Conservation (phyloP, 176 grass and related monocot species). For the Oryza rufipogon region DNA sequence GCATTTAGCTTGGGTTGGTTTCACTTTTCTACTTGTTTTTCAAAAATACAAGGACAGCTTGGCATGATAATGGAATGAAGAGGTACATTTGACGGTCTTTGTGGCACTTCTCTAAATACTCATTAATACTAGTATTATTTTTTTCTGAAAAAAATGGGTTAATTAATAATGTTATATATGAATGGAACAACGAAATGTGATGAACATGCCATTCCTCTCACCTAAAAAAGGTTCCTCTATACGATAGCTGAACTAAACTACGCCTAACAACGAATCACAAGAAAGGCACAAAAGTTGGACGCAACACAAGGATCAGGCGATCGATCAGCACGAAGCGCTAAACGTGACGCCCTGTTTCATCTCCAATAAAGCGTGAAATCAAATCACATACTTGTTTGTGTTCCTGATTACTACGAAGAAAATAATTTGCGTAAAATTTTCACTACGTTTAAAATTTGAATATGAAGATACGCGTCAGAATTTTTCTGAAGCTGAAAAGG, state of each 20-base stretch:
- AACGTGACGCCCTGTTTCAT: background rate
- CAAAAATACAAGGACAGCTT: background rate
- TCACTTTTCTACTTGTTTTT: background rate
- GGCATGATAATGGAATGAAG: background rate
- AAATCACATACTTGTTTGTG: background rate
- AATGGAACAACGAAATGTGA: background rate
- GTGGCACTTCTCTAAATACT: too few species aligned
- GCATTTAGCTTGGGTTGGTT: background rate
- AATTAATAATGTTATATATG: background rate
- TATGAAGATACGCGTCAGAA: background rate
- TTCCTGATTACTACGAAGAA: background rate
- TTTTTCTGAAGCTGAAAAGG: background rate
- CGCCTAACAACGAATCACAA: conserved; percentile 33
- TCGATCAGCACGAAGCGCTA: background rate
- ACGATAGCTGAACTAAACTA: conserved; percentile 35
- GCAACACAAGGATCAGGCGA: conserved; percentile 19
- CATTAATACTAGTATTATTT: too few species aligned
- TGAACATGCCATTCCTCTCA: conserved; percentile 9
- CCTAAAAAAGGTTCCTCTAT: background rate
- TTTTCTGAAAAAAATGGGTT: background rate
- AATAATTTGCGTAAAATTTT: background rate
- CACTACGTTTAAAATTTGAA: background rate
- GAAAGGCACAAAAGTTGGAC: conserved; percentile 38
- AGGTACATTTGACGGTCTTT: too few species aligned
- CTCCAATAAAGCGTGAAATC: background rate